A percentile compares a stretch with the other conserved stretches of the same genome.
These are phyloP conservation scores for Dianthus caryophyllus DNA, from an alignment of 148 eudicot species.

Conservation along the genomic window DNA sequence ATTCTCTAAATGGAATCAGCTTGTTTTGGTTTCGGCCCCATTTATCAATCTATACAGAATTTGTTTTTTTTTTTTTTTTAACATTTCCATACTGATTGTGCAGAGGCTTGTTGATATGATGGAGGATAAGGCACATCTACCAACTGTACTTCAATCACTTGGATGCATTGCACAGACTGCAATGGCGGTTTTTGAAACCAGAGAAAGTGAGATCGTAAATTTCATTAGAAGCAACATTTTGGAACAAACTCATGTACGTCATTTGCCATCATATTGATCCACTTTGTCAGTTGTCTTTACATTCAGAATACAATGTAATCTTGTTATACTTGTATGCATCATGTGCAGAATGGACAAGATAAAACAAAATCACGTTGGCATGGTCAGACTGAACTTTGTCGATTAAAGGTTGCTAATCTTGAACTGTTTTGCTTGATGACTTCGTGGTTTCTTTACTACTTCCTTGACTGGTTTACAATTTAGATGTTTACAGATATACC, in stretches of 20 bases:
- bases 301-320: constrained; percentile 2
- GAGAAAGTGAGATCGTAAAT: constrained; percentile 74
- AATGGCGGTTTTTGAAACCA: constrained; percentile 93
- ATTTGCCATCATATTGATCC: constrained; percentile 11
- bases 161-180: constrained; percentile 98
- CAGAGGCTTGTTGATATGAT: constrained; percentile 98
- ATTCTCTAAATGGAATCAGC: not conserved
- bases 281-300: constrained; percentile 1
- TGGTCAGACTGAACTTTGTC: constrained; percentile 78
- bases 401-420: constrained; percentile 58
- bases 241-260: constrained; percentile 60
- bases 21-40: constrained; percentile 12
- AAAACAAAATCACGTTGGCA: constrained; percentile 66
- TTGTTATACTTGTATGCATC: not conserved
- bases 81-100: constrained; percentile 20
- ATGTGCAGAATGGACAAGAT: constrained; percentile 55
- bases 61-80: not conserved
- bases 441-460: not conserved
- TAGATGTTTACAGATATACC: not conserved
- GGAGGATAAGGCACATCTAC: constrained; percentile 73
- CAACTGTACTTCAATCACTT: constrained; percentile 86
- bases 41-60: constrained; percentile 4
- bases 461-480: not conserved
- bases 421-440: not conserved
- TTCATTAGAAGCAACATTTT: constrained; percentile 67